These are phyloP conservation scores for Clarkia xantiana DNA, from an alignment of 345 rosid genomes.

Conservation along the genomic window DNA sequence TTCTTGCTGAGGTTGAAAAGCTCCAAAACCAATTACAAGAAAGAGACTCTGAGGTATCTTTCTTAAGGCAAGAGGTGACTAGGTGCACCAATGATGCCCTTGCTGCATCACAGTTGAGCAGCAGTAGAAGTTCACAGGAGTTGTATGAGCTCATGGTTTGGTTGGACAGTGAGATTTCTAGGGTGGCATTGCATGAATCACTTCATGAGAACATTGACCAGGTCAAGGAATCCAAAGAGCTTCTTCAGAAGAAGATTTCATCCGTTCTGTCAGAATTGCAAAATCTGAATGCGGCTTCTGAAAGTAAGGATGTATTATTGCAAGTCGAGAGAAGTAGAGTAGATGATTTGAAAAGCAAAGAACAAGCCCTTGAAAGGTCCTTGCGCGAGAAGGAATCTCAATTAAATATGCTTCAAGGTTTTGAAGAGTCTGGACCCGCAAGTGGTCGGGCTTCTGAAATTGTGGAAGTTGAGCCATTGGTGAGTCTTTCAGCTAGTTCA, in stretches of 20 bases:
- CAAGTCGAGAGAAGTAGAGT: constrained; percentile 58
- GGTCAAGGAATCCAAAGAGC: constrained; percentile 43
- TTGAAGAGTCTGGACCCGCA: constrained; percentile 24
- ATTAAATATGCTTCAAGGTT: constrained; percentile 36
- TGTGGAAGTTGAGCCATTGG: constrained; percentile 81
- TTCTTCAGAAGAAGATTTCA: constrained; percentile 38
- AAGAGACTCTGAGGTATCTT: constrained; percentile 80
- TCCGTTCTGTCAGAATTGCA: constrained; percentile 47
- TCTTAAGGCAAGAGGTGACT: constrained; percentile 93
- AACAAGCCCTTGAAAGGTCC: constrained; percentile 48
- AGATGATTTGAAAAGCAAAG: constrained; percentile 48
- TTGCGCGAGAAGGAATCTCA: constrained; percentile 55
- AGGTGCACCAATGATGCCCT: constrained; percentile 85
- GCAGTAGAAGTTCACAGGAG: constrained; percentile 41
- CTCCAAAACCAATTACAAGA: constrained; percentile 77
- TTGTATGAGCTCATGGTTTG: constrained; percentile 41
- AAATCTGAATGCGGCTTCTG: constrained; percentile 35
- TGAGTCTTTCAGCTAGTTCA: constrained; percentile 24
- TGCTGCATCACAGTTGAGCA: constrained; percentile 49
- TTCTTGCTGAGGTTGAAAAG: constrained; percentile 75
- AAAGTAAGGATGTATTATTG: constrained; percentile 46
- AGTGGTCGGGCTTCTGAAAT: constrained; percentile 40
- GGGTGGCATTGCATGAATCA: constrained; percentile 24
- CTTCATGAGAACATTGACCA: constrained; percentile 19
- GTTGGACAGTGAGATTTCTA: constrained; percentile 44